These are phyloP conservation scores for Aspergillus mulundensis DNA, from an alignment of 495 filamentous ascomycete genomes.

Conservation along the genomic window DNA sequence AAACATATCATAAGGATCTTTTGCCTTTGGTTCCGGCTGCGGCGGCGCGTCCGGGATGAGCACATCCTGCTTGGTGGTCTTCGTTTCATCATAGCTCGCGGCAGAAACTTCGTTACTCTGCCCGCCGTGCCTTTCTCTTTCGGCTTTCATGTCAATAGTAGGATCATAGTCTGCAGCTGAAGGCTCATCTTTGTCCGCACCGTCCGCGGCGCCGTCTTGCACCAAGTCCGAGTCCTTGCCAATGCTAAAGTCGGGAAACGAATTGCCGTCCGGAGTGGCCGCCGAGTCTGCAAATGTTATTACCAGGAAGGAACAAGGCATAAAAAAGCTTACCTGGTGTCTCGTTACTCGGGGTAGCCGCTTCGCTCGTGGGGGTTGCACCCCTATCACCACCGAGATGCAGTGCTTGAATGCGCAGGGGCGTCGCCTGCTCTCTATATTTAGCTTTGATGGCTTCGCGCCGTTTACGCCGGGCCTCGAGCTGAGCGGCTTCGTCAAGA, in stretches of 20 bases:
- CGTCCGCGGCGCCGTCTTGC: constrained; percentile 52
- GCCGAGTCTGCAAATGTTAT: constrained; percentile 24
- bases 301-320: neutral
- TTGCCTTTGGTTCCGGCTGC: constrained; percentile 31
- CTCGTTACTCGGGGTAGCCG: constrained; percentile 20
- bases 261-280: constrained; percentile 44
- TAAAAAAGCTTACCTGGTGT: constrained; percentile 25
- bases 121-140: constrained; percentile 63
- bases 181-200: constrained; percentile 66
- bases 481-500: constrained; percentile 71
- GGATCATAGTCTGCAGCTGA: constrained; percentile 97
- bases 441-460: constrained; percentile 88
- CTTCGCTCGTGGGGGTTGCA: constrained; percentile 48
- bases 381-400: constrained; percentile 57
- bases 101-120: constrained; percentile 56
- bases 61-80: constrained; percentile 52
- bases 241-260: constrained; percentile 53
- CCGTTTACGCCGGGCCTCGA: constrained; percentile 80
- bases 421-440: constrained; percentile 66
- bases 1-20: constrained; percentile 90
- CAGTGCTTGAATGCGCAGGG: constrained; percentile 72
- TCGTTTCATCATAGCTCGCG: constrained; percentile 57
- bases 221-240: constrained; percentile 62
- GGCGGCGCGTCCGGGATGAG: constrained; percentile 47
- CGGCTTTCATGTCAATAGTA: constrained; percentile 86